Base-by-base conservation (phyloP, 768 basidiomycete species). In the Psilocybe tampanensis region DNA sequence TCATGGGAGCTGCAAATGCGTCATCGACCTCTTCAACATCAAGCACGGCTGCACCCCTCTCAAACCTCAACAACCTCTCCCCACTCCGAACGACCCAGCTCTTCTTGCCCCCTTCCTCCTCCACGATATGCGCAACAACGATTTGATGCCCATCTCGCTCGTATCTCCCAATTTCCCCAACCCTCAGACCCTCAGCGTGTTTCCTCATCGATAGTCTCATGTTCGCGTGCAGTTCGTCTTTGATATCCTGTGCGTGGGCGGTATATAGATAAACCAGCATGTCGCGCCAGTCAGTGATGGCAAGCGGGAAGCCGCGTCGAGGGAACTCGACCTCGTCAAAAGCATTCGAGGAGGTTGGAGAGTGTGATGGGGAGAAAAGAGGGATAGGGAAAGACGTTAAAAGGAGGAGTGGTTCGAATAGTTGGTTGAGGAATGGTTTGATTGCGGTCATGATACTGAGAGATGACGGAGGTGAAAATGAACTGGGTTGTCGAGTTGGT, bases 221-320 rank as follows among this genome's bases (percentile, higher is more conserved):
- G 4, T 5, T 13, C 4, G 36, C 36, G n/a, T 39, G 36, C 15
- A 3, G 12, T 39, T 39, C 36, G 12, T 39, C 36, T n/a, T 39
- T 5, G n/a, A 39, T 13, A n/a, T 39, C 36, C 4, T 39, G 36
- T n/a, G 15, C 36, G 4, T 13, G 36, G 6, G 32, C 1, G 23
- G 52, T 53, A 19, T 53, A 53, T 15, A 53, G 26, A 24, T 44
- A 53, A 18, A 34, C 32, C 17, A 53, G 24, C 26, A 44, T 53
- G 29, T 53, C 52, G 26, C 41, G 21, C 52, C 52, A 53, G 26
- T 53, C 52, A 6, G 8, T 7, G 6, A 53, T 18, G 15, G 41
- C 42, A 4, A 53, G 29, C n/a, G 52, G 52, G 17, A 44, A 42
- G 42, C 26, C 41, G 23, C 18, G 24, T 21, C 43, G 42, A 8